Base-by-base conservation (phyloP, 179 eudicot species). In the Actinidia polygama region DNA sequence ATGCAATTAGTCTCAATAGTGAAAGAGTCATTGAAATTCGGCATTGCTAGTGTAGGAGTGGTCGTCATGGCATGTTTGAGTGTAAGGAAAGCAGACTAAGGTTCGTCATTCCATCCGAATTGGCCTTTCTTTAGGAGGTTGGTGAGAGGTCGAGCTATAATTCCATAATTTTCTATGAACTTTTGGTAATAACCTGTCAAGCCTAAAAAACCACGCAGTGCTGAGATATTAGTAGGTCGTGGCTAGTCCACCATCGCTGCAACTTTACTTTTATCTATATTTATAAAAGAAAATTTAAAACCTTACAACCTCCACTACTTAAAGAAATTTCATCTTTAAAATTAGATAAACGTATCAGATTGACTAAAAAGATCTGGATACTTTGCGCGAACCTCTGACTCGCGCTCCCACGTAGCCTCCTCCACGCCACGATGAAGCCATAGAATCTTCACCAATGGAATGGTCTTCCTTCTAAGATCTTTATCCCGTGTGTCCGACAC, bases 71-170 rank as follows among this genome's bases (percentile, higher is more conserved):
- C 78, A 7, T 4, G 5, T 24, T 67, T 67, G 36, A 72, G 72
- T 0, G 3, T 8, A 3, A 3, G 0, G 7, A 67, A 12, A 12
- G 46, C n/a, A 3, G 19, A 0, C 2, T 16, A 0, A 24, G 46
- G 19, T 14, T 26, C 19, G 0, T 16, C 6, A 1, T 26, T 16
- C 51, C 19, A 63, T 6, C 7, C 12, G 23, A 63, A 63, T 5
- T 6, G 15, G 8, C 44, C 73, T 16, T 69, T 69, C 10, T 44
- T 70, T 0, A 68, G 50, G 4, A 70, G 23, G 6, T 1, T 4
- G 18, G 6, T 66, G 10, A 36, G 12, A 7, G 53, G 53, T 4
- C 24, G 7, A 16, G 11, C 44, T 2, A 15, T 70, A 2, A 7
- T 18, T 0, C 68, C 76, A n/a, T 69, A 80, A 10, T 44, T 7